A percentile compares a stretch with the other conserved stretches of the same genome.
Conservation (phyloP, 2,329 filamentous ascomycete species). For the Cryphonectria naterciae region DNA sequence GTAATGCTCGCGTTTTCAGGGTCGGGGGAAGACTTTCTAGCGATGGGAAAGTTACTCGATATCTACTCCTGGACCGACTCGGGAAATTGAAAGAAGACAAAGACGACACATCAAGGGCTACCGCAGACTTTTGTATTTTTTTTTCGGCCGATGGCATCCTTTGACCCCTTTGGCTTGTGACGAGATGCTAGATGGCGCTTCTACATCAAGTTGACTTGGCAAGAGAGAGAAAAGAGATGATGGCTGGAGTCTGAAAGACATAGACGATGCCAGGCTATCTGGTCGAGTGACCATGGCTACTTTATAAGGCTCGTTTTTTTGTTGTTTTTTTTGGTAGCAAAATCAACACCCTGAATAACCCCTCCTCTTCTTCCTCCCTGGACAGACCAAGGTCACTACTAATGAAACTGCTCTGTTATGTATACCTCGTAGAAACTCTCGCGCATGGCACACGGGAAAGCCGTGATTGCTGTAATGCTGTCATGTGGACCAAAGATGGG, state of each 20-base stretch:
- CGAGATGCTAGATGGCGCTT: conserved; percentile 20
- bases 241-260: conserved; percentile 20
- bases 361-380: background rate
- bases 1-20: conserved; percentile 27
- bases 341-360: conserved; percentile 27
- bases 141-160: conserved; percentile 21
- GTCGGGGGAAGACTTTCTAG: conserved; percentile 24
- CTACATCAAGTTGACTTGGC: conserved; percentile 21
- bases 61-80: conserved; percentile 23
- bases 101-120: conserved; percentile 20
- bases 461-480: background rate
- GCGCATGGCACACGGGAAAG: background rate
- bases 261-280: conserved; percentile 26
- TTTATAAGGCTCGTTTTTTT: conserved; percentile 21
- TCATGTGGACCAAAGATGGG: background rate
- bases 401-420: background rate
- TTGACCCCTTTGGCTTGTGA: conserved; percentile 15
- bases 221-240: background rate
- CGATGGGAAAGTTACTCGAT: conserved; percentile 25
- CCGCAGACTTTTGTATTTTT: background rate
- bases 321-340: conserved; percentile 19
- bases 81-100: conserved; percentile 11
- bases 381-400: background rate
- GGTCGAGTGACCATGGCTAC: conserved; percentile 31
- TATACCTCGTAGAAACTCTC: background rate